Evolutionary conservation across 2,329 filamentous ascomycete genomes (phyloP).

Genomic region (Claviceps quebecensis): DNA sequence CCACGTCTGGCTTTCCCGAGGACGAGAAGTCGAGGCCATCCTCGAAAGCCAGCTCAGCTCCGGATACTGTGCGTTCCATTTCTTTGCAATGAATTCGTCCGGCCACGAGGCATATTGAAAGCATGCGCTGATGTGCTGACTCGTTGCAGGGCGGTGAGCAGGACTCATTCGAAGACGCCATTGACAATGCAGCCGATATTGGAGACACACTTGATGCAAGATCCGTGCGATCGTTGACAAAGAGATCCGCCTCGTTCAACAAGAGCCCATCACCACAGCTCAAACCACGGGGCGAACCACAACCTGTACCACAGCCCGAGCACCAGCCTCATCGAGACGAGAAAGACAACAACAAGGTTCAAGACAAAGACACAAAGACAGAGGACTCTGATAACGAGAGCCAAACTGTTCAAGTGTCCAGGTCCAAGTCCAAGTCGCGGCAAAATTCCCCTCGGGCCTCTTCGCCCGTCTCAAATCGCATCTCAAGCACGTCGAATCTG

Average conservation of each 20-base stretch:
- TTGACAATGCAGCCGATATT: slow-evolving; percentile 33
- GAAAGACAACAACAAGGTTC: not conserved
- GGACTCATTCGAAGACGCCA: slow-evolving; percentile 64
- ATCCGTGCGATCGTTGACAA: slow-evolving; percentile 50
- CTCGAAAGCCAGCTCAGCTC: slow-evolving; percentile 18
- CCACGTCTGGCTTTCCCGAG: slow-evolving; percentile 12
- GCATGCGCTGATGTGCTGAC: slow-evolving; percentile 6
- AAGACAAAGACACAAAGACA: slow-evolving; percentile 6
- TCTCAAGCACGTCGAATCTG: slow-evolving; percentile 33
- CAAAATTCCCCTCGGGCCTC: slow-evolving; percentile 18
- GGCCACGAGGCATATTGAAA: not conserved
- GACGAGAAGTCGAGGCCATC: slow-evolving; percentile 14
- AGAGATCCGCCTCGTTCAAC: slow-evolving; percentile 24
- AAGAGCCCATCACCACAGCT: slow-evolving; percentile 15
- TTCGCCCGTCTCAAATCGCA: slow-evolving; percentile 26
- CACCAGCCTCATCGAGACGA: slow-evolving; percentile 1
- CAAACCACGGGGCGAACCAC: not conserved
- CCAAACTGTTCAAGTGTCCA: slow-evolving; percentile 6
- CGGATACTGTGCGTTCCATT: slow-evolving; percentile 14
- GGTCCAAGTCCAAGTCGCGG: slow-evolving; percentile 10
- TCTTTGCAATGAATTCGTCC: not conserved
- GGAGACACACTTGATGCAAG: slow-evolving; percentile 55
- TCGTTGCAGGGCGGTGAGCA: slow-evolving; percentile 16
- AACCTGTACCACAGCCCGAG: too few relatives aligned
- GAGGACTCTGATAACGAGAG: slow-evolving; percentile 7